phyloP scores from a whole-genome alignment of 495 filamentous ascomycete genomes.

The Penicillium psychrofluorescens region DNA sequence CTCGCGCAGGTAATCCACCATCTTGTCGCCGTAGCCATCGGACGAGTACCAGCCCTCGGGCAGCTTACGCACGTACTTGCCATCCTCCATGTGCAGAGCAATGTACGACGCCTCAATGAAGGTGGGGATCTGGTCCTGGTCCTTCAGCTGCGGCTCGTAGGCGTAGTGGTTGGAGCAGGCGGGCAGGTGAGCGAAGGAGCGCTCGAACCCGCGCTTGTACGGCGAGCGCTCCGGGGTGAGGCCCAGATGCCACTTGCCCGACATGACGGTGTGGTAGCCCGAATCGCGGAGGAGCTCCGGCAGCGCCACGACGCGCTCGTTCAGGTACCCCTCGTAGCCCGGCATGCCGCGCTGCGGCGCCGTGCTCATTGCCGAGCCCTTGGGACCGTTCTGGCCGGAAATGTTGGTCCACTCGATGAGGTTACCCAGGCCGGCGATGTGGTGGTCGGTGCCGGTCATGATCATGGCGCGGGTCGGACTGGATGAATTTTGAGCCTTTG shows the following conservation, averaged over 20 bases:
- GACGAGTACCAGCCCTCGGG: slow-evolving; percentile 52
- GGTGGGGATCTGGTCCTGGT: slow-evolving; percentile 36
- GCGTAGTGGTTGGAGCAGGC: slow-evolving; percentile 57
- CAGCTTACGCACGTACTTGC: slow-evolving; percentile 44
- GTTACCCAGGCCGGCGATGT: slow-evolving; percentile 40
- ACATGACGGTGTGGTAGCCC: slow-evolving; percentile 57
- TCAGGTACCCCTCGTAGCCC: slow-evolving; percentile 60
- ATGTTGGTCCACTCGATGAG: slow-evolving; percentile 45
- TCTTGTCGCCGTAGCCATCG: slow-evolving; percentile 45
- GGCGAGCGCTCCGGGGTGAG: slow-evolving; percentile 39
- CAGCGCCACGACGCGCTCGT: slow-evolving; percentile 53
- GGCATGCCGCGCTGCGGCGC: slow-evolving; percentile 48
- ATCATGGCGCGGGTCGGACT: slow-evolving; percentile 56
- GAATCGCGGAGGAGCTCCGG: slow-evolving; percentile 55
- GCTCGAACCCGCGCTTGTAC: slow-evolving; percentile 35
- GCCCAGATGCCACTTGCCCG: slow-evolving; percentile 52
- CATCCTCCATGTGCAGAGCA: slow-evolving; percentile 54
- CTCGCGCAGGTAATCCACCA: slow-evolving; percentile 46
- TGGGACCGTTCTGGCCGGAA: slow-evolving; percentile 37
- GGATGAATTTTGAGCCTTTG: neutral
- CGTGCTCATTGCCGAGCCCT: slow-evolving; percentile 34
- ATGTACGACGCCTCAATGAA: slow-evolving; percentile 46
- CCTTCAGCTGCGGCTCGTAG: slow-evolving; percentile 46
- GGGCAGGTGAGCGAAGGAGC: slow-evolving; percentile 45
- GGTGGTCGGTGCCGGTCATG: slow-evolving; percentile 41